A percentile compares a stretch with the other conserved stretches of the same genome.
phyloP scores from a whole-genome alignment of 768 basidiomycete species.

The Boletus pseudopeckii region DNA sequence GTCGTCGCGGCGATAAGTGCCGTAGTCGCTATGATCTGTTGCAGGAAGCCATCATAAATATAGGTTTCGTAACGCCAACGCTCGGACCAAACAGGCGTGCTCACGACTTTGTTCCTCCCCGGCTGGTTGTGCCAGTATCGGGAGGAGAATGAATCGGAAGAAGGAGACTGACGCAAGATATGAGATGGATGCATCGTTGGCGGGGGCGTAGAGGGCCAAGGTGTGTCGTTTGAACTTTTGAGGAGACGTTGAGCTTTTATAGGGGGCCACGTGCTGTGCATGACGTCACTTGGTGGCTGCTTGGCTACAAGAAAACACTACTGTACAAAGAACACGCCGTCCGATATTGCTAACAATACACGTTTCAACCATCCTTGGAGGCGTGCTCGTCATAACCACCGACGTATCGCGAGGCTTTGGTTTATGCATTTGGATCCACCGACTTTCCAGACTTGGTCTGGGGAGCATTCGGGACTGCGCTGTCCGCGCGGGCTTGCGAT shows the following conservation, averaged over 20 bases:
- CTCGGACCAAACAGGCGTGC: not conserved
- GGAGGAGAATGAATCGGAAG: conserved; percentile 26
- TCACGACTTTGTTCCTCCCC: conserved; percentile 32
- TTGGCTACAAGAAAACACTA: not conserved
- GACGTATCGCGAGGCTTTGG: not conserved
- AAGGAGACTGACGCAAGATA: conserved; percentile 20
- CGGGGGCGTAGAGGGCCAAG: no score
- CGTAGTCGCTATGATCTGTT: conserved; percentile 29
- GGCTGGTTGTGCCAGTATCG: conserved; percentile 34
- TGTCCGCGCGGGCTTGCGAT: not conserved
- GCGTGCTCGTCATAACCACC: not conserved
- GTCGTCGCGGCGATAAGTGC: conserved; percentile 29
- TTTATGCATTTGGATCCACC: not conserved
- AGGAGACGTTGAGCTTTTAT: conserved; percentile 11
- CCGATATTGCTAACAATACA: not conserved
- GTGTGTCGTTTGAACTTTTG: not conserved
- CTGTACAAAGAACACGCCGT: no score
- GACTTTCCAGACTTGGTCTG: not conserved
- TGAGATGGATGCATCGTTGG: conserved; percentile 25
- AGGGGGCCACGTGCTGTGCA: conserved; percentile 22
- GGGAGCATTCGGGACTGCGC: not conserved
- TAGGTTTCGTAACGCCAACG: no score
- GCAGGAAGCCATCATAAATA: not conserved
- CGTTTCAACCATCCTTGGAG: no score
- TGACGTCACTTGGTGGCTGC: conserved; percentile 26